Evolutionary conservation across 805 yeast genomes (phyloP).

Genomic region (Saturnispora saitoi): DNA sequence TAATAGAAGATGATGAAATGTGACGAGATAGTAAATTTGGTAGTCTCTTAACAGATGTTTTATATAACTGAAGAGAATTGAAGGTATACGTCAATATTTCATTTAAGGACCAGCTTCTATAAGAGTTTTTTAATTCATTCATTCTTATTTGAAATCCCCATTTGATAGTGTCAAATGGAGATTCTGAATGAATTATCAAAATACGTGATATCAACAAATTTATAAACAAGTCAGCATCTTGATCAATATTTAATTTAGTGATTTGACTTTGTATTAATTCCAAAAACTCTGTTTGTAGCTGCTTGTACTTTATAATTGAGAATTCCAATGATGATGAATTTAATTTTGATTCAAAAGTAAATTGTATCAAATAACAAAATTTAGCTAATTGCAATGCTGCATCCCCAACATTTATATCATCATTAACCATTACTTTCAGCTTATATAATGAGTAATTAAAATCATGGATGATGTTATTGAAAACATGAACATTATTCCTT

Average conservation of each 20-base stretch:
- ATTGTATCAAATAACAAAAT: conserved; percentile 19
- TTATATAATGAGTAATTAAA: conserved; percentile 17
- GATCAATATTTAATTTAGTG: conserved; percentile 18
- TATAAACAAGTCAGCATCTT: conserved; percentile 24
- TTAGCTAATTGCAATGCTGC: conserved; percentile 20
- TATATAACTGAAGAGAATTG: conserved; percentile 23
- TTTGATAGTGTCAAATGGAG: conserved; percentile 18
- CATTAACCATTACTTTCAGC: conserved; percentile 8
- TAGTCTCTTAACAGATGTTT: conserved; percentile 20
- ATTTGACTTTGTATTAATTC: conserved; percentile 18
- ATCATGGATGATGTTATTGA: conserved; percentile 23
- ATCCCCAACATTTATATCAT: not conserved
- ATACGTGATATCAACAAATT: conserved; percentile 21
- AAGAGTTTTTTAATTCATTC: conserved; percentile 9
- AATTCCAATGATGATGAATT: conserved; percentile 7
- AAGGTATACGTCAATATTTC: conserved; percentile 23
- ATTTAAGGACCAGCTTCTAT: conserved; percentile 17
- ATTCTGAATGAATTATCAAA: conserved; percentile 12
- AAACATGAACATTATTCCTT: conserved; percentile 12
- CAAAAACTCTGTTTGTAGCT: conserved; percentile 16
- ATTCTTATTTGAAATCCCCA: conserved; percentile 22
- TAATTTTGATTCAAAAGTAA: conserved; percentile 18
- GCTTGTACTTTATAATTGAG: conserved; percentile 15
- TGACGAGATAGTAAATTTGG: conserved; percentile 11
- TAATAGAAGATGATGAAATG: conserved; percentile 2